Conservation (phyloP, 768 basidiomycete genomes). For the Tephrocybe sp. region DNA sequence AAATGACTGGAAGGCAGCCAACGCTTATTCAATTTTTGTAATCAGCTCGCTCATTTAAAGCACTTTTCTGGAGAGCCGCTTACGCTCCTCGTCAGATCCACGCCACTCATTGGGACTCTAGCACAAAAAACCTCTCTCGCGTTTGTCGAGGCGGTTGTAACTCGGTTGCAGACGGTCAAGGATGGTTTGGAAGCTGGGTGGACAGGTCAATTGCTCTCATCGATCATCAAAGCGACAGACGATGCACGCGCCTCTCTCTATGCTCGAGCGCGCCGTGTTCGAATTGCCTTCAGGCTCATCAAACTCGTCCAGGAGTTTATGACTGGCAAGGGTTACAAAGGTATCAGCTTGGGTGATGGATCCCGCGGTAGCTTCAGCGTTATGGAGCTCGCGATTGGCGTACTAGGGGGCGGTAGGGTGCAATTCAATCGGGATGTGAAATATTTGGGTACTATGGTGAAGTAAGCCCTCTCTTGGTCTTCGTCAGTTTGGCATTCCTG, state of each 20-base stretch:
- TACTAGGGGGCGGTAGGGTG: slow-evolving; percentile 45
- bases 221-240: slow-evolving; percentile 34
- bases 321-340: slow-evolving; percentile 41
- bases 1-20: neutral
- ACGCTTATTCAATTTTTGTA: neutral
- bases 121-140: slow-evolving; percentile 18
- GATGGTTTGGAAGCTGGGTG: slow-evolving; percentile 20
- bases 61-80: slow-evolving; percentile 67
- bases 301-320: slow-evolving; percentile 44
- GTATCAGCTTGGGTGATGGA: slow-evolving; percentile 28
- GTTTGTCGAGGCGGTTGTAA: slow-evolving; percentile 36
- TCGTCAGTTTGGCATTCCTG: neutral
- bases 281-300: slow-evolving; percentile 21
- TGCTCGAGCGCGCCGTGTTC: slow-evolving; percentile 20
- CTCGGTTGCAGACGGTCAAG: slow-evolving; percentile 29
- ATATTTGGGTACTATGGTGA: slow-evolving; percentile 45
- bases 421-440: too few species aligned
- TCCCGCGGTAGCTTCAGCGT: slow-evolving; percentile 19
- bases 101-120: slow-evolving; percentile 20
- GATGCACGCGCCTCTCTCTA: slow-evolving; percentile 37
- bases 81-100: slow-evolving; percentile 38
- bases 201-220: slow-evolving; percentile 25
- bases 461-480: slow-evolving; percentile 33
- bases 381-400: slow-evolving; percentile 43
- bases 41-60: slow-evolving; percentile 65